Base-by-base conservation (phyloP, 805 yeast species). In the Kuraishia borneana region DNA sequence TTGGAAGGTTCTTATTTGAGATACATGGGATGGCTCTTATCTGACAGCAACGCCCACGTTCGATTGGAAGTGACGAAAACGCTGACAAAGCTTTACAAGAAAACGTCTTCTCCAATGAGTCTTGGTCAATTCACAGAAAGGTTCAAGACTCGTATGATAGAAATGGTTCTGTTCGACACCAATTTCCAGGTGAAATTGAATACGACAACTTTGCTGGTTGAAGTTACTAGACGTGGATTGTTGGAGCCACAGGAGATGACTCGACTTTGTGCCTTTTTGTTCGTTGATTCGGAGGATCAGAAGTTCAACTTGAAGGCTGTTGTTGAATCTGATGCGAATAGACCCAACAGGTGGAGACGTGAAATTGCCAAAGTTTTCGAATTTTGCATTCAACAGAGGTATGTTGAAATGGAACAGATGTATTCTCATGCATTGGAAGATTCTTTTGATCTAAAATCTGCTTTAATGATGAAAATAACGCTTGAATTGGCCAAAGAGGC, bases 1-100 rank as follows among this genome's bases (percentile, higher is more conserved):
- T 68, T 81, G 42, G 81, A 74, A 39, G 76, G 79, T 9, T 61
- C 76, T 1, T 83, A 76, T 46, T 62, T 85, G 41, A 69, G 87
- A 41, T 83, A 82, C 52, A 67, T 82, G 47, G 95, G 95, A 4
- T 82, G 94, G 94, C 61, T 83, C 22, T 58, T 88, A 28, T 76
- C 88, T n/a, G 96, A 87, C 48, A 61, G 73, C 2, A 66, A 70
- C 12, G 53, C 68, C 8, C 41, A 50, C 3, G 94, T 83, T 1
- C 66, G 94, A 43, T 50, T 63, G 6, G 85, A 82, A 43, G 87
- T 76, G 2, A 48, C 81, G 18, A 71, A 64, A 42, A 64, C 68
- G 3, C 55, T 87, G 30, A 50, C 61, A 9, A 73, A 60, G 44
- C 54, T 76, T 17, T 72, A 71, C 34, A 54, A 52, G 33, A 60